Conservation (phyloP, 768 basidiomycete species). For the Mycena albidolilacea region DNA sequence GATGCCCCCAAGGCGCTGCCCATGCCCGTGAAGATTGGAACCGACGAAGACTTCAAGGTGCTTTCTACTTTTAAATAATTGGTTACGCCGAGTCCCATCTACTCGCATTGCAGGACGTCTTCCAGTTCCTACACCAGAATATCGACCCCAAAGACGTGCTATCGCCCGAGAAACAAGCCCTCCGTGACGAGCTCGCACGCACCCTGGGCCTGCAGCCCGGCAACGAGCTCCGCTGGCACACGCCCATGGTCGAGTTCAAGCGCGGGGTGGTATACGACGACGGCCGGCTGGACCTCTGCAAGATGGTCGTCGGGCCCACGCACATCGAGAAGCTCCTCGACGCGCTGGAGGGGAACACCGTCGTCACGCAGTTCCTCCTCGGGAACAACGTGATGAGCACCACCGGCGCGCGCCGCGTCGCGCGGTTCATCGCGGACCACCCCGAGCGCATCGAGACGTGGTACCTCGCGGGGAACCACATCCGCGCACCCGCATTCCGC, state of each 20-base stretch:
- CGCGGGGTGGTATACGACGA: conserved; percentile 40
- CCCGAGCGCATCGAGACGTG: conserved; percentile 39
- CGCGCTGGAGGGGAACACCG: conserved; percentile 34
- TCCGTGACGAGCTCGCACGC: conserved; percentile 26
- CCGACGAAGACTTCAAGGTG: conserved; percentile 30
- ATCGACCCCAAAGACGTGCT: conserved; percentile 34
- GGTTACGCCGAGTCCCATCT: neutral
- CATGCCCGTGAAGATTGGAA: conserved; percentile 39
- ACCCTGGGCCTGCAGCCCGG: conserved; percentile 29
- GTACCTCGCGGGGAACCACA: conserved; percentile 38
- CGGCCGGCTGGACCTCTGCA: conserved; percentile 40
- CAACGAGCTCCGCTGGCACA: conserved; percentile 27
- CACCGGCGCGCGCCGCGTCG: conserved; percentile 36
- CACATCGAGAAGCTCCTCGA: conserved; percentile 40
- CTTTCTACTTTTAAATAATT: neutral
- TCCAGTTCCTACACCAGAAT: conserved; percentile 35
- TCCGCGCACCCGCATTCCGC: conserved; percentile 29
- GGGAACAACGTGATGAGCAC: conserved; percentile 41
- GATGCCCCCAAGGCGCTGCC: conserved; percentile 31
- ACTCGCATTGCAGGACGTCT: conserved; percentile 23
- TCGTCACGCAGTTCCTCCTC: conserved; percentile 36
- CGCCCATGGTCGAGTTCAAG: conserved; percentile 40
- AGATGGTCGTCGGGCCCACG: conserved; percentile 39
- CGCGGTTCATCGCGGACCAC: conserved; percentile 32
- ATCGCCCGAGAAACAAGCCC: conserved; percentile 7